Percentiles rank a stretch among this genome's conserved stretches.
Evolutionary conservation across 2,329 filamentous ascomycete species (phyloP).

Genomic region (Nectriaceae sp.): DNA sequence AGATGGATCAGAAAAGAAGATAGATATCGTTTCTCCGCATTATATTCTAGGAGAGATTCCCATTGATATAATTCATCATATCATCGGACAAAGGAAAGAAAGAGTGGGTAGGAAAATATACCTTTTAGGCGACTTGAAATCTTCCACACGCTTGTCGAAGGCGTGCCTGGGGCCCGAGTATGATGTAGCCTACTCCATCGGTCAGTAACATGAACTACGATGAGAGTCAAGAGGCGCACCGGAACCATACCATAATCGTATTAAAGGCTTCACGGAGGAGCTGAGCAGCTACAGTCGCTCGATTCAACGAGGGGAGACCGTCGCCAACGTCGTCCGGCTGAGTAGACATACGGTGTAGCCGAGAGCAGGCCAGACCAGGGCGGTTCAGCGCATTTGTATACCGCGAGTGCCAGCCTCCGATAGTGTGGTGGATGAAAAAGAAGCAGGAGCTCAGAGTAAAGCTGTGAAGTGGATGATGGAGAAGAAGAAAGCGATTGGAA

Average conservation of each 20-base stretch:
- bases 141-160: slow-evolving; percentile 81
- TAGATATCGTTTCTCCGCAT: slow-evolving; percentile 82
- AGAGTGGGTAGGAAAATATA: slow-evolving; percentile 51
- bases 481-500: slow-evolving; percentile 25
- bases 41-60: slow-evolving; percentile 99
- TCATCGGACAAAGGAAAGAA: slow-evolving; percentile 21
- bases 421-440: slow-evolving; percentile 10
- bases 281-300: not conserved
- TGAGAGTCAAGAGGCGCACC: too few species aligned
- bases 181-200: too few species aligned
- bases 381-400: slow-evolving; percentile 26
- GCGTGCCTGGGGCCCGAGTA: slow-evolving; percentile 51
- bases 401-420: slow-evolving; percentile 25
- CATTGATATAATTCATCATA: slow-evolving; percentile 94
- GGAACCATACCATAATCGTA: slow-evolving; percentile 26
- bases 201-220: too few species aligned
- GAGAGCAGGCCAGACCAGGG: slow-evolving; percentile 15
- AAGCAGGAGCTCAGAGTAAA: slow-evolving; percentile 14
- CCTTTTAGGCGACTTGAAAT: slow-evolving; percentile 87
- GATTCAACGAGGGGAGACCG: not conserved
- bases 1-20: slow-evolving; percentile 64
- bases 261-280: not conserved
- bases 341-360: slow-evolving; percentile 13
- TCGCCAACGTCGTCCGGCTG: not conserved
- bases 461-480: slow-evolving; percentile 18